These are phyloP conservation scores for Penicillium polonicum DNA, from an alignment of 2,329 filamentous ascomycete genomes.

Conservation along the genomic window DNA sequence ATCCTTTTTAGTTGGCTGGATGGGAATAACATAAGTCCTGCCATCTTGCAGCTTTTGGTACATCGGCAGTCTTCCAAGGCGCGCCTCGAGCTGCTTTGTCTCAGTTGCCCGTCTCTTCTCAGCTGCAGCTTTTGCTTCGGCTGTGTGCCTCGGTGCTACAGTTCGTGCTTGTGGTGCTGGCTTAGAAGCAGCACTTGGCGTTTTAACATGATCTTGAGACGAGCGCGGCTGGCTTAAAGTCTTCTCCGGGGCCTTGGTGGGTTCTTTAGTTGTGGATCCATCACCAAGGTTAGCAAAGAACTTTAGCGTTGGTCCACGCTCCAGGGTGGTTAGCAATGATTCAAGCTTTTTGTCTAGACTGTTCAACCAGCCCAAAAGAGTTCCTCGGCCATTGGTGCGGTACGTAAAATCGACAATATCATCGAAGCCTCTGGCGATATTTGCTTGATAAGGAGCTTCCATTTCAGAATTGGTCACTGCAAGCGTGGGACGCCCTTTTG, in stretches of 20 bases:
- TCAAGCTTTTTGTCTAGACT: conserved; percentile 72
- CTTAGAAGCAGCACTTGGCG: neutral
- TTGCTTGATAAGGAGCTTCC: conserved; percentile 69
- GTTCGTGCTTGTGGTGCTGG: conserved; percentile 21
- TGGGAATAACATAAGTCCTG: conserved; percentile 66
- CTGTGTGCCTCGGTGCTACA: conserved; percentile 53
- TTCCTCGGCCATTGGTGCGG: conserved; percentile 45
- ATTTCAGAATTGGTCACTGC: conserved; percentile 68
- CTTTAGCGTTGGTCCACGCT: conserved; percentile 71
- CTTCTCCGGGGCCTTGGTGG: conserved; percentile 6
- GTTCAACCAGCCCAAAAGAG: conserved; percentile 66
- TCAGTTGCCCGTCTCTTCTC: conserved; percentile 64
- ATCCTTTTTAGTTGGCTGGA: conserved; percentile 62
- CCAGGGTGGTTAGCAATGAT: conserved; percentile 63
- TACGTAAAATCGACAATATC: conserved; percentile 57
- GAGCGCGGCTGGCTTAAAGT: neutral
- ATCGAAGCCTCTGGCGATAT: conserved; percentile 73
- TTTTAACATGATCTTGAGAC: neutral
- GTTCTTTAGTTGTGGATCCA: conserved; percentile 30
- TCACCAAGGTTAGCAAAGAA: conserved; percentile 59
- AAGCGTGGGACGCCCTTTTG: conserved; percentile 56
- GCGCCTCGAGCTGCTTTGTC: conserved; percentile 69
- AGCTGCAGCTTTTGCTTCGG: conserved; percentile 62
- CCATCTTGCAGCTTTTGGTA: conserved; percentile 71
- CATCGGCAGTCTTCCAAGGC: conserved; percentile 65